Conservation (phyloP, 2,329 filamentous ascomycete species). For the Acephala macrosclerotiorum region DNA sequence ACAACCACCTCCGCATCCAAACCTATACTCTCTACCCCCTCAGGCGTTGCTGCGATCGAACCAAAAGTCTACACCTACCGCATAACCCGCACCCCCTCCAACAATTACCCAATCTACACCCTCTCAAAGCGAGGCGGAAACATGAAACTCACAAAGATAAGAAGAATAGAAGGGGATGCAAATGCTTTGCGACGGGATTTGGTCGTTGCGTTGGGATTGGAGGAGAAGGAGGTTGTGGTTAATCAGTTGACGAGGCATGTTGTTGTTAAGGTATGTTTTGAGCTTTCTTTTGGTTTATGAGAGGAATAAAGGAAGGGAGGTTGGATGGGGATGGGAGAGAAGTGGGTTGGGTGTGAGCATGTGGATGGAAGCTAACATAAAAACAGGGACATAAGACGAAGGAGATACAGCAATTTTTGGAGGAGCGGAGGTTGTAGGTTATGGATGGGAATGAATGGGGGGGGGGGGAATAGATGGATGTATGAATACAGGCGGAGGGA, state of each 20-base stretch:
- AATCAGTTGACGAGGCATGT: slow-evolving; percentile 72
- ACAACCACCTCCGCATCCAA: slow-evolving; percentile 24
- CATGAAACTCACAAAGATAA: slow-evolving; percentile 74
- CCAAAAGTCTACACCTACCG: slow-evolving; percentile 47
- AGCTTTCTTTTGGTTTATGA: neutral
- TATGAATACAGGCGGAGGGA: neutral
- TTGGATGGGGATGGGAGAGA: neutral
- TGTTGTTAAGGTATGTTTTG: slow-evolving; percentile 69
- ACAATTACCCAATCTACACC: slow-evolving; percentile 80
- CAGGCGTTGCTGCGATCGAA: slow-evolving; percentile 26
- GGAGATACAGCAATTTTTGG: slow-evolving; percentile 55
- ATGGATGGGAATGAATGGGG: neutral
- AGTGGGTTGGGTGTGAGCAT: too few species aligned
- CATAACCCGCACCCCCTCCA: slow-evolving; percentile 73
- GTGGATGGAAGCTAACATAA: slow-evolving; percentile 1
- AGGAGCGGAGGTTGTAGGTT: slow-evolving; percentile 46
- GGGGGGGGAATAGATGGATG: too few species aligned
- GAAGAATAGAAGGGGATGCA: slow-evolving; percentile 80
- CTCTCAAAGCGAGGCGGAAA: slow-evolving; percentile 78
- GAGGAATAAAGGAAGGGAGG: too few species aligned
- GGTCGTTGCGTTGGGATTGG: slow-evolving; percentile 61
- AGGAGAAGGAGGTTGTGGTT: slow-evolving; percentile 57
- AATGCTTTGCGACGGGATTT: slow-evolving; percentile 70
- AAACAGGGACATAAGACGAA: slow-evolving; percentile 56
- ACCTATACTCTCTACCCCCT: slow-evolving; percentile 14